Evolutionary conservation across 2,329 filamentous ascomycete species (phyloP).

Genomic region (Tolypocladium inflatum): DNA sequence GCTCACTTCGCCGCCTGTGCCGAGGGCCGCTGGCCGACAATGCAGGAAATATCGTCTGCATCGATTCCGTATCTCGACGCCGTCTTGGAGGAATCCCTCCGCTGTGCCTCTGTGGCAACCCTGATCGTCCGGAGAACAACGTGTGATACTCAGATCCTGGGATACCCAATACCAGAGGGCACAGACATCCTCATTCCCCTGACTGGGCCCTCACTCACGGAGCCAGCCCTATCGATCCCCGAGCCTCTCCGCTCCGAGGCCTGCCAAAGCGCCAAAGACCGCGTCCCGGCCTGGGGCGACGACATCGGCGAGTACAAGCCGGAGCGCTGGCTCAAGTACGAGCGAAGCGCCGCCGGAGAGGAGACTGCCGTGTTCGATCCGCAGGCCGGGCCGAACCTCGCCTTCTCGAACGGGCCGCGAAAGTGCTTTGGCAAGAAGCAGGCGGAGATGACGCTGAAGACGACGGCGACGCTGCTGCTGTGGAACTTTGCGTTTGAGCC

Average conservation of each 20-base stretch:
- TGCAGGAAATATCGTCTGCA: conserved; percentile 16
- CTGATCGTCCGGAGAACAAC: conserved; percentile 18
- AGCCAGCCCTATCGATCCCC: conserved; percentile 14
- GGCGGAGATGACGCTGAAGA: conserved; percentile 24
- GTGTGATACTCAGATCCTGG: conserved; percentile 22
- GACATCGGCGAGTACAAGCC: conserved; percentile 22
- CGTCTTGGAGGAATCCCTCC: conserved; percentile 25
- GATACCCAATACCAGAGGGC: conserved; percentile 21
- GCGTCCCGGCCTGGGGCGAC: conserved; percentile 19
- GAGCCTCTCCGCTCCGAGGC: conserved; percentile 17
- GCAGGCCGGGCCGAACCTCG: conserved; percentile 22
- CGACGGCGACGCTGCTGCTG: conserved; percentile 23
- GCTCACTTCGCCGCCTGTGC: conserved; percentile 11
- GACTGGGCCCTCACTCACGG: conserved; percentile 17
- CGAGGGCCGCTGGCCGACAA: conserved; percentile 15
- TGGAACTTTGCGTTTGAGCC: conserved; percentile 26
- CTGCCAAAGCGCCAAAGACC: conserved; percentile 12
- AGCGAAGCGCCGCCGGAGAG: conserved; percentile 3
- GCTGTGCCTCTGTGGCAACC: conserved; percentile 18
- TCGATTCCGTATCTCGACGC: conserved; percentile 26
- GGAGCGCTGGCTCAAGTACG: conserved; percentile 24
- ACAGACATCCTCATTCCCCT: conserved; percentile 19
- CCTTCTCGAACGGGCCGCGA: conserved; percentile 25
- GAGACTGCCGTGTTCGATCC: conserved; percentile 16
- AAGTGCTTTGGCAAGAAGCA: conserved; percentile 28